Base-by-base conservation (phyloP, 495 filamentous ascomycete genomes). In the Penicillium cosmopolitanum region DNA sequence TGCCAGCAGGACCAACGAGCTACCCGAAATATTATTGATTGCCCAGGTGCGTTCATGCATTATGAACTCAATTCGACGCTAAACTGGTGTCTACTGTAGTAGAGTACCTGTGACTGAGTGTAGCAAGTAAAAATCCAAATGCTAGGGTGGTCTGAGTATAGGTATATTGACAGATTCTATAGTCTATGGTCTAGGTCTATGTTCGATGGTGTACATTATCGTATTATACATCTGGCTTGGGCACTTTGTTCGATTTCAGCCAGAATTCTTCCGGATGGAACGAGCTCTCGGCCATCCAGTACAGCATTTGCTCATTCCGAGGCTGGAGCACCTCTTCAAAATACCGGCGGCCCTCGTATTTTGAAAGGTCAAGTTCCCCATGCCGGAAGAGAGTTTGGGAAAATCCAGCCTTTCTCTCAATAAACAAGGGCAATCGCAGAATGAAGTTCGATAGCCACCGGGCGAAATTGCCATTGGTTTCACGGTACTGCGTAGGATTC, bases 391-490 rank as follows among this genome's bases (percentile, higher is more conserved):
- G 46, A 80, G 77, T 47, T 76, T 40, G 21, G 57, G 62, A 0
- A 46, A 4, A 28, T 47, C 1, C 67, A 66, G 13, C 60, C 47
- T 4, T 21, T 50, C 2, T 23, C 23, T 72, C 67, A 12, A 69
- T 25, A 16, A 61, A 61, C 23, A 57, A 53, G 5, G 76, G 76
- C 46, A 79, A 31, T 2, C 59, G 60, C 12, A 75, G 21, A 64
- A 75, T 69, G 36, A 76, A 72, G 55, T 78, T 63, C 12, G 73
- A 64, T 53, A 80, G 40, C 75, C 75, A 80, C 2, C 25, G 38
- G 0, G 71, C 73, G 23, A 80, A 67, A 8, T 57, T 50, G 48
- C 58, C 59, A 25, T 60, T 58, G 1, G 66, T 42, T 15, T 51
- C 3, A 9, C 48, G 51, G 33, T 67, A 60, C 13, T 16, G 1